Percentiles rank a stretch among this genome's conserved stretches.
Evolutionary conservation across 2,329 filamentous ascomycete species (phyloP).

Genomic region (Cryphonectria nitschkei): DNA sequence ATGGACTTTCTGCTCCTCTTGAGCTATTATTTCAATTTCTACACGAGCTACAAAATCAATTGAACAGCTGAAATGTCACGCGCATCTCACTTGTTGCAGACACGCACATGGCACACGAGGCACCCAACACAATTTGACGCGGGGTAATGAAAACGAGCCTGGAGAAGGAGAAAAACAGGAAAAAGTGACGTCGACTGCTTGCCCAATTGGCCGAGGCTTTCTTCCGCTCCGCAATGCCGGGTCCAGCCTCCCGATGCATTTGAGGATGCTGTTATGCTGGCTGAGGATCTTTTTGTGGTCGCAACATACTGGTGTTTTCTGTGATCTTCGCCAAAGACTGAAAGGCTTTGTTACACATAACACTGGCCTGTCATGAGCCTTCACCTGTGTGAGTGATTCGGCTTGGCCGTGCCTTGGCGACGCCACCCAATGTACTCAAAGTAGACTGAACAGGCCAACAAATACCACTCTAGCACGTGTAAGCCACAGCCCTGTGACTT

Average conservation of each 20-base stretch:
- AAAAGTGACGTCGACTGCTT: background rate
- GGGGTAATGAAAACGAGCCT: background rate
- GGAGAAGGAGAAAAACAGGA: background rate
- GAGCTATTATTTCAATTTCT: background rate
- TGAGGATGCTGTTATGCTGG: background rate
- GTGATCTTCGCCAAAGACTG: too few species aligned
- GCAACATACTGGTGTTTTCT: too few species aligned
- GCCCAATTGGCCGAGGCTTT: background rate
- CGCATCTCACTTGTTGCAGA: background rate
- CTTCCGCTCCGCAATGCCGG: background rate
- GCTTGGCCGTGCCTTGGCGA: background rate
- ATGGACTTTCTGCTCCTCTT: background rate
- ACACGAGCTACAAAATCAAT: background rate
- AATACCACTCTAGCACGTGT: background rate
- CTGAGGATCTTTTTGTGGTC: too few species aligned
- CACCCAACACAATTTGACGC: background rate
- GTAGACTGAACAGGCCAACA: background rate
- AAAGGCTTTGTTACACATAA: too few species aligned
- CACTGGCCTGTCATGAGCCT: background rate
- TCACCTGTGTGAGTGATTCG: background rate
- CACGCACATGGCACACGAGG: background rate
- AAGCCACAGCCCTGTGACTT: background rate
- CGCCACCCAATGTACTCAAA: background rate
- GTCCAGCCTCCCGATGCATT: background rate
- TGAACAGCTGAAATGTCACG: background rate